These are phyloP conservation scores for Gloeophyllum trabeum DNA, from an alignment of 768 basidiomycete genomes.

Conservation along the genomic window DNA sequence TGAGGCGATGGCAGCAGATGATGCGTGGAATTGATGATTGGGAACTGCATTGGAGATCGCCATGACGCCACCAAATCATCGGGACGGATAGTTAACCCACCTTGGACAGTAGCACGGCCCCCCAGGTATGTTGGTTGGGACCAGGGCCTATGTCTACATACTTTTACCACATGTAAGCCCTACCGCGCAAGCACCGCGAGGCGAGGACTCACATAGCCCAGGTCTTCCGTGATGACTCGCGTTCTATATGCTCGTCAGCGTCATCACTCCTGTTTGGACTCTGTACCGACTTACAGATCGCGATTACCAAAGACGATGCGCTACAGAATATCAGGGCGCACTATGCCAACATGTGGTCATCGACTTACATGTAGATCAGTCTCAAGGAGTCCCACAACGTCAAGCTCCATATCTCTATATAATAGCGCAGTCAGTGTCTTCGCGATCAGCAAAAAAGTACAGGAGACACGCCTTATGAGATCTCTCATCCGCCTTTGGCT, in stretches of 20 bases:
- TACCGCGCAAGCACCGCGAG: neutral
- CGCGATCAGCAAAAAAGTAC: neutral
- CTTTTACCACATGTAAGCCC: slow-evolving; percentile 25
- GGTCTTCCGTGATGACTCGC: slow-evolving; percentile 61
- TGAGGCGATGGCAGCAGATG: slow-evolving; percentile 80
- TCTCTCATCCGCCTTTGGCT: slow-evolving; percentile 60
- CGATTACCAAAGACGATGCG: slow-evolving; percentile 74
- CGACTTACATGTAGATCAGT: slow-evolving; percentile 71
- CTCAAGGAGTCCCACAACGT: slow-evolving; percentile 78
- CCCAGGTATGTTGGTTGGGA: slow-evolving; percentile 86
- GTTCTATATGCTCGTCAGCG: slow-evolving; percentile 56
- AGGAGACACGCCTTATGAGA: slow-evolving; percentile 21
- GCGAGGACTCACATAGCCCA: slow-evolving; percentile 56
- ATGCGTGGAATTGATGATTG: slow-evolving; percentile 78
- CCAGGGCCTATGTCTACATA: slow-evolving; percentile 86
- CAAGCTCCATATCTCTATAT: slow-evolving; percentile 68
- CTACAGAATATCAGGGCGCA: slow-evolving; percentile 19
- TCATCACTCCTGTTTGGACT: no score
- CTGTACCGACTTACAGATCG: slow-evolving; percentile 54
- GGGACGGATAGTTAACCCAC: slow-evolving; percentile 21
- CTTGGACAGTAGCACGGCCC: slow-evolving; percentile 73
- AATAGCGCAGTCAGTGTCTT: no score
- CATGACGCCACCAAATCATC: neutral
- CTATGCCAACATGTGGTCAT: neutral
- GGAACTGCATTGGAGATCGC: slow-evolving; percentile 43